Base-by-base conservation (phyloP, 768 basidiomycete genomes). In the Hortiboletus flavorubellus region DNA sequence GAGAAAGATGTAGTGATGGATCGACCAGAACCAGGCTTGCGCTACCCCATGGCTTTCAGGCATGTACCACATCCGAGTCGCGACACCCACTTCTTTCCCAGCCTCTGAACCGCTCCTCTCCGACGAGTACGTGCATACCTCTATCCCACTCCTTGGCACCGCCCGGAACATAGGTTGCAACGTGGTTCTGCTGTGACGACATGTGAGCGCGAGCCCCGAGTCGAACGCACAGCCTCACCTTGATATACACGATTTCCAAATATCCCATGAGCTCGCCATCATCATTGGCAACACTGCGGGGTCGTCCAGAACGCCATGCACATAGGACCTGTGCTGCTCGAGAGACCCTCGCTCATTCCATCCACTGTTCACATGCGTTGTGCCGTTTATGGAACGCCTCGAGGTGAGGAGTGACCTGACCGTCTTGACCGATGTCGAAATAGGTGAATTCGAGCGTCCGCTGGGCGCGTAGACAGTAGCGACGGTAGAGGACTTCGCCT, bases 341-440 rank as follows among this genome's bases (percentile, higher is more conserved):
- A 78, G 59, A n/a, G 70, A 64, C 0, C 80, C 80, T 15, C 64
- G 56, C 60, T 81, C 79, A 18, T 72, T 72, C 80, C 80, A 81
- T 5, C 72, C 77, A 3, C 54, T 60, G 51, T 75, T 75, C 9
- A 81, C 75, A 8, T 78, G 74, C 68, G 54, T 81, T 81, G 45
- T 80, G 80, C 80, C 80, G 81, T 46, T 63, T 67, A 46, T 78
- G 73, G 64, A 78, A 81, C 15, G 75, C 69, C 5, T 72, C 73
- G 53, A 81, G 65, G 51, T 80, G 79, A 33, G 55, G 60, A 7
- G 58, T 55, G 23, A 47, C 34, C 44, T 49, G 48, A 14, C 26
- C 59, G 9, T 50, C 63, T 23, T 5, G 33, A 9, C 64, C 60
- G 4, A 64, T 42, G 56, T 73, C 65, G 39, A 72, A 62, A 51